phyloP scores from a whole-genome alignment of 2,329 filamentous ascomycete genomes.

The Kalaharituber pfeilii region DNA sequence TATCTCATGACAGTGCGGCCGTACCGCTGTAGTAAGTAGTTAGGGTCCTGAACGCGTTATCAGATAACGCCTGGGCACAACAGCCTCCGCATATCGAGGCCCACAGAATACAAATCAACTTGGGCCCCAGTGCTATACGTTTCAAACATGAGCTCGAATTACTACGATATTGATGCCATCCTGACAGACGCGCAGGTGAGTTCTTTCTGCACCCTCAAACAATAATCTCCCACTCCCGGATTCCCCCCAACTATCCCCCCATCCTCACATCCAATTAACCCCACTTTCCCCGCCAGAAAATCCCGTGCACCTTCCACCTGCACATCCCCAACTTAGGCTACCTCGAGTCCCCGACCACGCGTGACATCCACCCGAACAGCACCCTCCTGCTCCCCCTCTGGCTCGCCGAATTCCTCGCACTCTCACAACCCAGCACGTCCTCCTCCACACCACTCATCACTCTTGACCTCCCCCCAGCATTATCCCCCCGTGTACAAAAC shows the following conservation, averaged over 20 bases:
- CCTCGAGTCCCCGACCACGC: slow-evolving; percentile 58
- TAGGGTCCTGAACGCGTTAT: no score
- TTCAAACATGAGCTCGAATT: slow-evolving; percentile 39
- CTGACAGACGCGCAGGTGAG: slow-evolving; percentile 63
- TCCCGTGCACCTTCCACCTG: slow-evolving; percentile 87
- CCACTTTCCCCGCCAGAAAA: slow-evolving; percentile 47
- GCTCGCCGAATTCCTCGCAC: slow-evolving; percentile 84
- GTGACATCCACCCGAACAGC: background rate
- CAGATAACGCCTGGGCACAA: no score
- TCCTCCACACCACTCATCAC: slow-evolving; percentile 43
- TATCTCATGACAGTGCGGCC: no score
- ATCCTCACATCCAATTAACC: background rate
- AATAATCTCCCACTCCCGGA: background rate
- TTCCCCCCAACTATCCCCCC: no score
- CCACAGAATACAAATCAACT: no score
- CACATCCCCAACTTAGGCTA: slow-evolving; percentile 75
- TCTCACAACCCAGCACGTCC: slow-evolving; percentile 35
- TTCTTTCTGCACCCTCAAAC: slow-evolving; percentile 1
- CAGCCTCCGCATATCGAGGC: no score
- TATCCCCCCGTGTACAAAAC: slow-evolving; percentile 65
- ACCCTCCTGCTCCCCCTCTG: slow-evolving; percentile 52
- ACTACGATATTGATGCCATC: slow-evolving; percentile 74
- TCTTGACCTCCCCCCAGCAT: slow-evolving; percentile 61
- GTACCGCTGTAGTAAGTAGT: no score
- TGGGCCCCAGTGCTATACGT: no score